Evolutionary conservation across 345 rosid species (phyloP).

Genomic region (Orychophragmus violaceus): DNA sequence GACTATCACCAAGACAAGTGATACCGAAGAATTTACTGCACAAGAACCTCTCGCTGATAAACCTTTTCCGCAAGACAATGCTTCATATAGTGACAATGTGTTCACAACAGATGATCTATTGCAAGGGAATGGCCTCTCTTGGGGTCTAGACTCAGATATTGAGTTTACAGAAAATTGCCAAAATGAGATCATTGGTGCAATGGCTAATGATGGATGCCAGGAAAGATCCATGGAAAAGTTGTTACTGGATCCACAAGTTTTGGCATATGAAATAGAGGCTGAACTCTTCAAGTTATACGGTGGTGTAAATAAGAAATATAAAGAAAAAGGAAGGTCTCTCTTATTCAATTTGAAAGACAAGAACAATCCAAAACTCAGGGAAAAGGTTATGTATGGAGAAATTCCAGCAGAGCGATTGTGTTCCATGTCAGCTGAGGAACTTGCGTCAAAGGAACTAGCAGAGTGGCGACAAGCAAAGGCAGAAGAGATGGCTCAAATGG

Average conservation of each 20-base stretch:
- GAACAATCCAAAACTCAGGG: conserved; percentile 80
- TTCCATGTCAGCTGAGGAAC: conserved; percentile 88
- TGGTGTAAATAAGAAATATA: conserved; percentile 89
- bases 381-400: conserved; percentile 66
- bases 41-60: conserved; percentile 30
- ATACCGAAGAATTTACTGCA: conserved; percentile 18
- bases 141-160: conserved; percentile 52
- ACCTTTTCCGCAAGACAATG: conserved; percentile 41
- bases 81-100: conserved; percentile 48
- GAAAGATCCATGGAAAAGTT: conserved; percentile 12
- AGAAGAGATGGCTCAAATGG: conserved; percentile 91
- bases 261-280: conserved; percentile 63
- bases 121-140: conserved; percentile 79
- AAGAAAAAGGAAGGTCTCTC: conserved; percentile 85
- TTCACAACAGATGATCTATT: conserved; percentile 74
- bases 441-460: conserved; percentile 93
- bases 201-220: conserved; percentile 14
- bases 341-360: conserved; percentile 86
- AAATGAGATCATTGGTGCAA: conserved; percentile 20
- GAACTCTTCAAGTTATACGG: conserved; percentile 75
- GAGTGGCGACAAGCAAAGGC: conserved; percentile 96
- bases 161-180: conserved; percentile 29
- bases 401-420: conserved; percentile 65
- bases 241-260: conserved; percentile 36
- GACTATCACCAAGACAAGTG: conserved; percentile 9